Base-by-base conservation (phyloP, 2,329 filamentous ascomycete species). In the Phyllosticta citrichinensis region DNA sequence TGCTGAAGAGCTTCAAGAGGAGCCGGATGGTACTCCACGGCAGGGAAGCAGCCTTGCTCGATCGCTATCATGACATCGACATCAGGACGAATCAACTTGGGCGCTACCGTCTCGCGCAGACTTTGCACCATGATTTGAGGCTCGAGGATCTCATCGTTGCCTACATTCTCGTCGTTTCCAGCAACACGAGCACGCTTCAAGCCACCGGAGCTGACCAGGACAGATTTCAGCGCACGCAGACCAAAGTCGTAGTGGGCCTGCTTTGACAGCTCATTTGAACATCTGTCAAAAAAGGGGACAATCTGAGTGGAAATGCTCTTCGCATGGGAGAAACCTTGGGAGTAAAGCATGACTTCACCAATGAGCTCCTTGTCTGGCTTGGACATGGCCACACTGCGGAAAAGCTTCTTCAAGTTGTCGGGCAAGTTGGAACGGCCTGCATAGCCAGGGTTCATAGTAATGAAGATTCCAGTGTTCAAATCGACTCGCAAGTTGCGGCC, bases 391-490 rank as follows among this genome's bases (percentile, higher is more conserved):
- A 99, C 92, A 70, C 94, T 99, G 72, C 95, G 87, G 85, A 99
- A 99, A 51, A 99, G 81, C 77, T 99, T 99, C 85, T 99, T 99
- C 78, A 99, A 76, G 74, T 99, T 99, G 77, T 99, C 94, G 2
- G 94, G 94, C 70, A 99, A 78, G 76, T 99, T 99, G 56, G 94
- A 99, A 75, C 94, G 90, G 62, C 94, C 94, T 58, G 94, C 94
- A 76, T 99, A 99, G 58, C 94, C 94, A 73, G 94, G 94, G 74
- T 99, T 99, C 95, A 99, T 99, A 50, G 94, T 99, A 73, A 99
- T 99, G 79, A 99, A 99, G 72, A 99, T 94, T 68, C 94, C 94
- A 57, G 95, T 97, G 72, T 97, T 96, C 63, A 83, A 81, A 69
- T 96, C 95, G 66, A 99, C 94, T 64, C 82, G 85, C 55, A 99